A percentile compares a stretch with the other conserved stretches of the same genome.
phyloP scores from a whole-genome alignment of 345 rosid species.

The Eucalyptus cloeziana region DNA sequence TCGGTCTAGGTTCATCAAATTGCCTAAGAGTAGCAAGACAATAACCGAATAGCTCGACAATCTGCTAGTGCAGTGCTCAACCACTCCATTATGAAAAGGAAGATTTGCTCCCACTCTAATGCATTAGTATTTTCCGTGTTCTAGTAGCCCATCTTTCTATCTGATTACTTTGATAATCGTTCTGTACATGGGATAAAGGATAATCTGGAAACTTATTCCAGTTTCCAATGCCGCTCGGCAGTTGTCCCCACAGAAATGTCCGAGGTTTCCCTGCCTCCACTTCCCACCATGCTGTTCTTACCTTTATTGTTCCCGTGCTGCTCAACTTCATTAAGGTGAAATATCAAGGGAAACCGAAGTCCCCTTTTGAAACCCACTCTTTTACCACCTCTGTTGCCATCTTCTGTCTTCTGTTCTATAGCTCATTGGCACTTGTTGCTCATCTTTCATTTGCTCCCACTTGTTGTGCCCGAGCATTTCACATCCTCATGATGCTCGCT shows the following conservation, averaged over 20 bases:
- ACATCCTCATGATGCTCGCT: neutral
- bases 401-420: neutral
- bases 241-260: neutral
- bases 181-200: too few relatives aligned
- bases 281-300: neutral
- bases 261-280: neutral
- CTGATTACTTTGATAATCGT: too few relatives aligned
- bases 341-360: neutral
- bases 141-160: neutral
- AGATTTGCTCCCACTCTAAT: too few relatives aligned
- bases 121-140: too few relatives aligned
- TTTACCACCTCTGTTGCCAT: neutral
- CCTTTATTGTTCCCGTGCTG: neutral
- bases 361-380: neutral
- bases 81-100: too few relatives aligned
- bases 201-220: neutral
- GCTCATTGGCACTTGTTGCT: neutral
- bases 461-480: neutral
- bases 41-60: neutral
- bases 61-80: neutral
- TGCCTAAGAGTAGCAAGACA: neutral
- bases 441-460: neutral
- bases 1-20: neutral
- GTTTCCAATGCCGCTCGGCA: neutral
- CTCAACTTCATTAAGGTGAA: neutral